Evolutionary conservation across 2,329 filamentous ascomycete genomes (phyloP), one percentile per base, ranked within the genome.

Genomic region (Gliomastix tumulicola): DNA sequence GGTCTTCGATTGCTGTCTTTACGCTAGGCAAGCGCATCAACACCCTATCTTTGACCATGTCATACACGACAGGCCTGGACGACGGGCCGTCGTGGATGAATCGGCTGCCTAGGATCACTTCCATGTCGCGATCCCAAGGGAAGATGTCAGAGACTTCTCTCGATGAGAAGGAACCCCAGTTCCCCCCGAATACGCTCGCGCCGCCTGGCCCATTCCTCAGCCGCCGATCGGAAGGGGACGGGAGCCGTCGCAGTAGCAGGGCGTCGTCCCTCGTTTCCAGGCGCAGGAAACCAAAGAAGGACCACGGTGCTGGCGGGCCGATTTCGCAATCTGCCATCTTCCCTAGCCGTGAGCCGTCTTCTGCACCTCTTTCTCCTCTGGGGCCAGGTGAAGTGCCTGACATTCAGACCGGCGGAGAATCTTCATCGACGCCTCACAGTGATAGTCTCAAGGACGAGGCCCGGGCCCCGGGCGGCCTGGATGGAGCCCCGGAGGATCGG

Each of bases 1-100:
- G 92, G 17, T 97, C 92, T n/a, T 97, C 92, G 0, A 84, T 98
- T 49, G 92, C 92, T 6, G 92, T 98, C 8, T 98, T 98, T 51
- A 97, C 92, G 0, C 76, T 98, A 2, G 92, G 92, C 50, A 98
- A 97, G 62, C 89, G 86, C 42, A 98, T 98, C 74, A 97, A 97
- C 64, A 97, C 92, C 0, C 65, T 98, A 47, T 89, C 87, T 2
- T 71, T 98, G 42, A 96, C 92, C 38, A 86, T 98, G 76, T 96
- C 92, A 0, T 98, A 97, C 65, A 98, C 92, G 1, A 79, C 83
- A 42, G 88, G 82, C 15, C 85, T 84, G 35, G 90, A 95, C 38
- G 87, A 94, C 23, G 87, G 88, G 0, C 85, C 88, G 3, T 80
- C 80, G 3, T 98, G 92, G 92, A 94, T 97, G 85, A 92, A 94